Evolutionary conservation across 139 green algal species (phyloP).

Genomic region (Dunaliella primolecta): DNA sequence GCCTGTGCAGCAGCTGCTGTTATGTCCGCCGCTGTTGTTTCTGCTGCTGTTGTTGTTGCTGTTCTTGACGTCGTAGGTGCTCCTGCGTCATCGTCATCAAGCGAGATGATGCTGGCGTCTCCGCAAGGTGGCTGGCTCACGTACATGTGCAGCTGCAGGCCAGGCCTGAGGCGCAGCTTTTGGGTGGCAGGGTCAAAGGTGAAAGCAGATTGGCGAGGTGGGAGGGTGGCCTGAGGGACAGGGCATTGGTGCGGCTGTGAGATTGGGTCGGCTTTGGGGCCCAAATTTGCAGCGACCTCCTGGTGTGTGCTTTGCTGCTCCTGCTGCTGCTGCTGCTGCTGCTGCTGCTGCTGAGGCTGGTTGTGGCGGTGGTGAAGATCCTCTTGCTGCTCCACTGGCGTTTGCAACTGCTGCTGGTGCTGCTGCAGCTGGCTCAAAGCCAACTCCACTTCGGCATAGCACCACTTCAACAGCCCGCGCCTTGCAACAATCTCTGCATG

Average conservation of each 20-base stretch:
- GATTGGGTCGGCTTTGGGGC: background rate
- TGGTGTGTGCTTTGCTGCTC: too few relatives aligned
- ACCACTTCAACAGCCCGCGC: conserved; percentile 64
- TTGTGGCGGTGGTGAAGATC: too few relatives aligned
- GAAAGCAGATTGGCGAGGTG: conserved; percentile 8
- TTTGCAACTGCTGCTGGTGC: background rate
- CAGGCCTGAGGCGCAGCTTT: conserved; percentile 39
- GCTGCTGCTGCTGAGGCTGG: background rate
- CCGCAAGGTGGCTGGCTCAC: conserved; percentile 82
- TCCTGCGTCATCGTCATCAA: background rate
- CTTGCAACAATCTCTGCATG: conserved; percentile 63
- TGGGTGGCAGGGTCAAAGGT: conserved; percentile 14
- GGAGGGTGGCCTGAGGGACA: background rate
- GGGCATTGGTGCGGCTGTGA: background rate
- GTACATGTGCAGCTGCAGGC: conserved; percentile 72
- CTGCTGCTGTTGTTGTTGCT: background rate
- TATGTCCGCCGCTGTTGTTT: background rate
- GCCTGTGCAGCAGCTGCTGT: background rate
- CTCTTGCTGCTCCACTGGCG: too few relatives aligned
- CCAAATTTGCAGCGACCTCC: background rate
- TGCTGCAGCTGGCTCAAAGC: conserved; percentile 13
- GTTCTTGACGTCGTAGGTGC: too few relatives aligned
- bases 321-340: too few relatives aligned
- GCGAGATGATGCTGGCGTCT: conserved; percentile 69
- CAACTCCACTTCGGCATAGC: conserved; percentile 56